A percentile compares a stretch with the other conserved stretches of the same genome.
These are phyloP conservation scores for Debaryomyces prosopidis DNA, from an alignment of 805 yeast genomes.

Conservation along the genomic window DNA sequence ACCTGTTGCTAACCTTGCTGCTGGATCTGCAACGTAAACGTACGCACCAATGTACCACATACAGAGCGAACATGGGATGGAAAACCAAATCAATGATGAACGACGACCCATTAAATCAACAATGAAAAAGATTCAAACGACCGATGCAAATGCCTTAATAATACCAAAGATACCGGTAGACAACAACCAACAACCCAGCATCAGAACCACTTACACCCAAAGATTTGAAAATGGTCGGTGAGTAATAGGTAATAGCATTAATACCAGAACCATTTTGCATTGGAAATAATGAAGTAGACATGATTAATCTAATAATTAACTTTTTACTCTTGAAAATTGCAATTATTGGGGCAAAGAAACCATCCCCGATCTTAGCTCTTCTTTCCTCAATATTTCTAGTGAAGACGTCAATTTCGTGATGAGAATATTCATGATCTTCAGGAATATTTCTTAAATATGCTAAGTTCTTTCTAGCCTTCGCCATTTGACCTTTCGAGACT, in stretches of 20 bases:
- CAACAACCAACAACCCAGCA: constrained; percentile 44
- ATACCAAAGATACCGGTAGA: constrained; percentile 58
- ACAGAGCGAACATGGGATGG: constrained; percentile 41
- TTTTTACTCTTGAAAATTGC: constrained; percentile 28
- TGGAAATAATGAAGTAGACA: constrained; percentile 39
- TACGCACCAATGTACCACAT: constrained; percentile 53
- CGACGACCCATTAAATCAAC: constrained; percentile 51
- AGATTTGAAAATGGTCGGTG: constrained; percentile 51
- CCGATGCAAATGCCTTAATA: constrained; percentile 45
- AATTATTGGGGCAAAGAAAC: constrained; percentile 41
- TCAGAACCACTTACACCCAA: constrained; percentile 48
- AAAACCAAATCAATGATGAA: constrained; percentile 36
- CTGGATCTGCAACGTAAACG: constrained; percentile 32
- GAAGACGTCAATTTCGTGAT: constrained; percentile 36
- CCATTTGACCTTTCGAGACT: constrained; percentile 33
- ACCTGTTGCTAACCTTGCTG: constrained; percentile 19
- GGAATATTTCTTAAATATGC: constrained; percentile 29
- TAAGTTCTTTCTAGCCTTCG: constrained; percentile 20
- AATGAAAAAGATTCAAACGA: constrained; percentile 45
- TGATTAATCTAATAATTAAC: constrained; percentile 34
- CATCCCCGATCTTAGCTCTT: constrained; percentile 33
- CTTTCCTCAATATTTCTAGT: constrained; percentile 21
- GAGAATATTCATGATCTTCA: constrained; percentile 38
- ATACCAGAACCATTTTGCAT: constrained; percentile 51
- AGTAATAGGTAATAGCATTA: constrained; percentile 52